These are phyloP conservation scores for Aleurites moluccanus DNA, from an alignment of 441 rosid species.

Conservation along the genomic window DNA sequence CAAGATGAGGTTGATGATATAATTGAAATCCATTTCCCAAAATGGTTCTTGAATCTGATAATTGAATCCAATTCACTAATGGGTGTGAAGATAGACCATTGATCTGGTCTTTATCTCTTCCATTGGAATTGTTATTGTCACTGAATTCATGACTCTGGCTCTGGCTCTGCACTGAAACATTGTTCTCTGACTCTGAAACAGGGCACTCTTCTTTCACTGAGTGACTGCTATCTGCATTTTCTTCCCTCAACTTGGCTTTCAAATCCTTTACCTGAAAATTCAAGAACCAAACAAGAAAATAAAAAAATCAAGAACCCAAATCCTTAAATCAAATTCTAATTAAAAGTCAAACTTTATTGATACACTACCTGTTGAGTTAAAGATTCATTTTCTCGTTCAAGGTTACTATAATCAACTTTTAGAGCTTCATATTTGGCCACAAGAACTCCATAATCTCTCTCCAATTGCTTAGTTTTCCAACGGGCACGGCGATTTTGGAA, in stretches of 20 bases:
- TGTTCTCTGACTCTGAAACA: slow-evolving; percentile 30
- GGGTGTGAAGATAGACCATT: slow-evolving; percentile 29
- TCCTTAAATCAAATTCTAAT: neutral
- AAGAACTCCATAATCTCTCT: slow-evolving; percentile 54
- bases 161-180: slow-evolving; percentile 35
- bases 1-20: slow-evolving; percentile 28
- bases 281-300: too few relatives aligned
- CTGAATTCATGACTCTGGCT: slow-evolving; percentile 27
- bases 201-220: slow-evolving; percentile 42
- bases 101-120: slow-evolving; percentile 28
- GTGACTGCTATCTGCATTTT: slow-evolving; percentile 41
- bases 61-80: slow-evolving; percentile 33
- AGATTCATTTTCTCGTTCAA: slow-evolving; percentile 46
- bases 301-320: neutral
- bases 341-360: neutral
- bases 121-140: slow-evolving; percentile 23
- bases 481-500: slow-evolving; percentile 81
- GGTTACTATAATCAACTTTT: slow-evolving; percentile 36
- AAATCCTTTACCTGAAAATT: too few relatives aligned
- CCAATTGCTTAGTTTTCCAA: slow-evolving; percentile 73
- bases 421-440: slow-evolving; percentile 49
- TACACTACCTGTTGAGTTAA: slow-evolving; percentile 36
- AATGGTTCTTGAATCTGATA: slow-evolving; percentile 33
- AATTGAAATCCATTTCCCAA: slow-evolving; percentile 25
- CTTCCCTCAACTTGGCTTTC: slow-evolving; percentile 16